phyloP scores from a whole-genome alignment of 2,329 filamentous ascomycete genomes.

The Sodiomyces alkalinus region DNA sequence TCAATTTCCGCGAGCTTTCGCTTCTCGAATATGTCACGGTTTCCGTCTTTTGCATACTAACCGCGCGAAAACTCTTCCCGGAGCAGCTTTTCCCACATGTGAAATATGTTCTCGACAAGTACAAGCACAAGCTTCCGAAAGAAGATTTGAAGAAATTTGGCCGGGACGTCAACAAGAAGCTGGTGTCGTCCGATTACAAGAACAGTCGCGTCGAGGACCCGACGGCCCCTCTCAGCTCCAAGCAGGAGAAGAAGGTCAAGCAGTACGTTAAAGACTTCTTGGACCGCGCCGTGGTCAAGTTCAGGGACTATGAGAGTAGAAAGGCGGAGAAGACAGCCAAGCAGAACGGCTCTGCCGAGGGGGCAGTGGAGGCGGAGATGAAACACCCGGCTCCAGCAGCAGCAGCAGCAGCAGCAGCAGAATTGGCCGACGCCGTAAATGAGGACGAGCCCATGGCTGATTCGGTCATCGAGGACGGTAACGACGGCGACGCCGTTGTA shows the following conservation, averaged over 20 bases:
- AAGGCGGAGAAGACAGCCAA: conserved; percentile 29
- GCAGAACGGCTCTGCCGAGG: conserved; percentile 10
- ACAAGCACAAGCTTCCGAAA: conserved; percentile 71
- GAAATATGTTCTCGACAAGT: conserved; percentile 75
- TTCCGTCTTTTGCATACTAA: too few relatives aligned
- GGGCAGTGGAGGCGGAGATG: neutral
- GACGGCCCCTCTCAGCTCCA: conserved; percentile 50
- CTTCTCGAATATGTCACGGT: neutral
- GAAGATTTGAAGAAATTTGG: conserved; percentile 53
- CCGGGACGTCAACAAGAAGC: conserved; percentile 65
- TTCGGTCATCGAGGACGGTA: conserved; percentile 2
- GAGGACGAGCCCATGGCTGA: conserved; percentile 14
- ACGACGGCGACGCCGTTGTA: conserved; percentile 20
- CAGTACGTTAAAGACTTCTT: conserved; percentile 53
- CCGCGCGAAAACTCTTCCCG: too few relatives aligned
- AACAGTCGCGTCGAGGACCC: conserved; percentile 76
- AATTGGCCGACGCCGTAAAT: too few relatives aligned
- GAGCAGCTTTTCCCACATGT: conserved; percentile 66
- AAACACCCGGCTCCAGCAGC: neutral
- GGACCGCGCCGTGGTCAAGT: conserved; percentile 72
- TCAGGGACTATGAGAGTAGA: conserved; percentile 48
- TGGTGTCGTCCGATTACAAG: conserved; percentile 86
- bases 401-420: too few relatives aligned
- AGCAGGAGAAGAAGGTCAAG: conserved; percentile 60
- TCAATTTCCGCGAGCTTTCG: conserved; percentile 5